Percentiles rank a stretch among this genome's conserved stretches.
Evolutionary conservation across 352 stramenopile genomes (phyloP).

Genomic region (Phytophthora vignae): DNA sequence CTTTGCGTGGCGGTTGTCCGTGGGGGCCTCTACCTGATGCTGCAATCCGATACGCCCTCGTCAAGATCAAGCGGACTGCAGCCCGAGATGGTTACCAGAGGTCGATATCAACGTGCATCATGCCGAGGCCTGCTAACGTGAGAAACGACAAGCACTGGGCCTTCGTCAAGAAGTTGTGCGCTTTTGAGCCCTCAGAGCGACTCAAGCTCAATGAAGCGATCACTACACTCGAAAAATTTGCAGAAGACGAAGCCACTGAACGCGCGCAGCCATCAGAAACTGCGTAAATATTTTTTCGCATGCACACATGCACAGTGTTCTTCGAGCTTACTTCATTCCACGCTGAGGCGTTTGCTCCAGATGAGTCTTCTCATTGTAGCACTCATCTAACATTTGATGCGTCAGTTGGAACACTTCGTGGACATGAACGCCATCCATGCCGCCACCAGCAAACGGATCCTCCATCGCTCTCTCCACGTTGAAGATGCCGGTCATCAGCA

Average conservation of each 20-base stretch:
- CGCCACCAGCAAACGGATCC: slow-evolving; percentile 76
- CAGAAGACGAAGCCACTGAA: slow-evolving; percentile 15
- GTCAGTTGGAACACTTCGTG: slow-evolving; percentile 64
- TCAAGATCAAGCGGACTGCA: slow-evolving; percentile 10
- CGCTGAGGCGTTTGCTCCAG: not conserved
- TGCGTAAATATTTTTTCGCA: slow-evolving; percentile 3
- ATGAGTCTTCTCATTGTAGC: slow-evolving; percentile 39
- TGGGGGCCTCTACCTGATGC: slow-evolving; percentile 30
- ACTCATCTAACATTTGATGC: slow-evolving; percentile 64
- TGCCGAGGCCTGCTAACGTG: slow-evolving; percentile 13
- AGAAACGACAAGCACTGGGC: slow-evolving; percentile 18
- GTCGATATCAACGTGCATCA: slow-evolving; percentile 10
- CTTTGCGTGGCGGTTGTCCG: slow-evolving; percentile 32
- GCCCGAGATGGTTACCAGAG: not conserved
- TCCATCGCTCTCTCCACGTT: slow-evolving; percentile 88
- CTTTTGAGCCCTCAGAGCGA: slow-evolving; percentile 18
- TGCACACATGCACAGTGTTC: not conserved
- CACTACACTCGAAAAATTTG: slow-evolving; percentile 18
- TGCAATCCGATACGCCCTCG: slow-evolving; percentile 14
- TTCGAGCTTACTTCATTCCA: not conserved
- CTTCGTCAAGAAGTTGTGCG: slow-evolving; percentile 9
- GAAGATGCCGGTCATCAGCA: slow-evolving; percentile 90
- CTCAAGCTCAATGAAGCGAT: slow-evolving; percentile 21
- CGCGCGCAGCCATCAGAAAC: slow-evolving; percentile 5
- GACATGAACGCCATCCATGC: slow-evolving; percentile 74